phyloP scores from a whole-genome alignment of 192 early-diverging fungal species.

The Coemansia sp. region DNA sequence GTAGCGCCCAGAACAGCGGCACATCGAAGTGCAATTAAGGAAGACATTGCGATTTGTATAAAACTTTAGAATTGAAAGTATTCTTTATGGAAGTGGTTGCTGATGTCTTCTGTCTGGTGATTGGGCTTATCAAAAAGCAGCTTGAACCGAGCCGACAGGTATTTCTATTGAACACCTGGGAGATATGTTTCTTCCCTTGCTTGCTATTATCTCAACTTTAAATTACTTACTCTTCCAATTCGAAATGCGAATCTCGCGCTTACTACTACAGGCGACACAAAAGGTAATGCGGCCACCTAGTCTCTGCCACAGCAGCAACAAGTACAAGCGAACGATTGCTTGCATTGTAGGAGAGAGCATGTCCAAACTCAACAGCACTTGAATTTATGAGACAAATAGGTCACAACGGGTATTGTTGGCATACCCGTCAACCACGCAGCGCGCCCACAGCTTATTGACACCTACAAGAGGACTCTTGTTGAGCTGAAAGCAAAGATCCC shows the following conservation, averaged over 20 bases:
- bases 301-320: not conserved
- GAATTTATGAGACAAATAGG: constrained; percentile 10
- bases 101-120: not conserved
- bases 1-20: constrained; percentile 53
- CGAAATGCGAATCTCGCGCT: constrained; percentile 45
- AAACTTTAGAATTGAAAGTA: not conserved
- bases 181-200: no score
- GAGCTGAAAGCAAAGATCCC: constrained; percentile 74
- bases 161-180: no score
- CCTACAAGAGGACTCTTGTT: constrained; percentile 80
- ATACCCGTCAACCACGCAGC: constrained; percentile 85
- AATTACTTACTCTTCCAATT: not conserved
- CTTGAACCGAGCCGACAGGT: not conserved
- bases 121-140: not conserved
- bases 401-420: constrained; percentile 85
- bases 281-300: constrained; percentile 27
- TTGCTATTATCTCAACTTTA: not conserved
- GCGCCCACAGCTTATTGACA: constrained; percentile 80
- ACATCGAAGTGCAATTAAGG: constrained; percentile 30
- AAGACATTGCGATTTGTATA: constrained; percentile 24
- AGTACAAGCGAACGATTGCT: not conserved
- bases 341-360: not conserved
- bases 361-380: not conserved
- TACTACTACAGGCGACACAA: constrained; percentile 43
- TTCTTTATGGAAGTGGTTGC: not conserved